phyloP scores from a whole-genome alignment of 2,329 filamentous ascomycete species.

The Akanthomyces dipterigenus region DNA sequence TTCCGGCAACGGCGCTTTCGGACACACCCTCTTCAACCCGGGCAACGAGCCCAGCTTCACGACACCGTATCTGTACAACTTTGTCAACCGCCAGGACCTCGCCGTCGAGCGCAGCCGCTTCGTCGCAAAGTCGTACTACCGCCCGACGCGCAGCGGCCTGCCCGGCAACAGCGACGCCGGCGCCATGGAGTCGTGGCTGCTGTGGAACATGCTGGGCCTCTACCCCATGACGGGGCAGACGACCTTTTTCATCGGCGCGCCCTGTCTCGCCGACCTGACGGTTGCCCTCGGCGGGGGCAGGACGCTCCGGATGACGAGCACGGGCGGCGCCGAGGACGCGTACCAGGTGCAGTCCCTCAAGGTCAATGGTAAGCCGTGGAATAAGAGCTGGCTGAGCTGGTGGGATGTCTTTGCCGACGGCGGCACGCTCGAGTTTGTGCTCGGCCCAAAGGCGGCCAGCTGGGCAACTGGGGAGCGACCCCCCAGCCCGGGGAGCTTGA shows the following conservation, averaged over 20 bases:
- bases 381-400: constrained; percentile 59
- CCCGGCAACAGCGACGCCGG: constrained; percentile 67
- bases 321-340: constrained; percentile 39
- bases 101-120: constrained; percentile 51
- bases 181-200: constrained; percentile 64
- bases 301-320: constrained; percentile 46
- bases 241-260: constrained; percentile 58
- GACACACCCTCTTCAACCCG: constrained; percentile 56
- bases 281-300: constrained; percentile 52
- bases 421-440: constrained; percentile 56
- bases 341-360: constrained; percentile 60
- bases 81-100: constrained; percentile 54
- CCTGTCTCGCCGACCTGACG: constrained; percentile 54
- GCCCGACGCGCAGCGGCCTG: constrained; percentile 46
- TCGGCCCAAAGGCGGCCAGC: constrained; percentile 44
- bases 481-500: constrained; percentile 47
- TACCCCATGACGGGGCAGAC: constrained; percentile 64
- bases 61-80: constrained; percentile 64
- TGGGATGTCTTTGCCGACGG: constrained; percentile 58
- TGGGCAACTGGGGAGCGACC: constrained; percentile 57
- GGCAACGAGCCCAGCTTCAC: constrained; percentile 64
- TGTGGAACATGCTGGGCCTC: constrained; percentile 63
- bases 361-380: constrained; percentile 58
- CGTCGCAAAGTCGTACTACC: constrained; percentile 55
- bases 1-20: constrained; percentile 35